A percentile compares a stretch with the other conserved stretches of the same genome.
phyloP scores from a whole-genome alignment of 139 green algal genomes.

The Chlorella ohadii region DNA sequence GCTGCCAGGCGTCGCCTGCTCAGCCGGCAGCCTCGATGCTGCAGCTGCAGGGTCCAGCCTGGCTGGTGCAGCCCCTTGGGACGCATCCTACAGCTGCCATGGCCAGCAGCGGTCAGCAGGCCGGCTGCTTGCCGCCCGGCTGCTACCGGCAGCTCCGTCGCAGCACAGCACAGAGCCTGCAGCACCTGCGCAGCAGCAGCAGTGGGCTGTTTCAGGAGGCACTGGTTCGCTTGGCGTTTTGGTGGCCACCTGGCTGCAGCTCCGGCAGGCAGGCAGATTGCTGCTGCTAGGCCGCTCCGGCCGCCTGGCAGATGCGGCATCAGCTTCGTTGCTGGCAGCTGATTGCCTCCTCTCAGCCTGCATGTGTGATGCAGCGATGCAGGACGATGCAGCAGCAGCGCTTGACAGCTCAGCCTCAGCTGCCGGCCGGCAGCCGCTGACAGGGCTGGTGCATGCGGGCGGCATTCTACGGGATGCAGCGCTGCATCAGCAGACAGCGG shows the following conservation, averaged over 20 bases:
- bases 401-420: not conserved
- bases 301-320: not conserved
- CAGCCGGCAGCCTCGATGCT: not conserved
- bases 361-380: slow-evolving; percentile 39
- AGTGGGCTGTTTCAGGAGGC: slow-evolving; percentile 40
- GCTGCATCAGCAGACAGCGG: slow-evolving; percentile 48
- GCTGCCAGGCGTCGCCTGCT: not conserved
- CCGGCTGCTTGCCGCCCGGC: not conserved
- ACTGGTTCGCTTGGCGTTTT: slow-evolving; percentile 33
- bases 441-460: slow-evolving; percentile 66
- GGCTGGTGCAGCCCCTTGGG: not conserved
- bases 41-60: not conserved
- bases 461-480: slow-evolving; percentile 69
- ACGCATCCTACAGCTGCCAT: not conserved
- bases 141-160: not conserved
- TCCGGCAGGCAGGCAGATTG: not conserved
- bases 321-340: not conserved
- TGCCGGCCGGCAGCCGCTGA: not conserved
- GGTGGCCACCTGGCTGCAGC: slow-evolving; percentile 32
- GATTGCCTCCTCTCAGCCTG: not conserved
- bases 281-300: slow-evolving; percentile 38
- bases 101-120: slow-evolving; percentile 11
- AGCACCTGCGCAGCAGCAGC: not conserved
- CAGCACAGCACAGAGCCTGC: not conserved
- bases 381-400: slow-evolving; percentile 19